phyloP scores from a whole-genome alignment of 371 early-diverging fungal genomes.

The Apophysomyces variabilis region DNA sequence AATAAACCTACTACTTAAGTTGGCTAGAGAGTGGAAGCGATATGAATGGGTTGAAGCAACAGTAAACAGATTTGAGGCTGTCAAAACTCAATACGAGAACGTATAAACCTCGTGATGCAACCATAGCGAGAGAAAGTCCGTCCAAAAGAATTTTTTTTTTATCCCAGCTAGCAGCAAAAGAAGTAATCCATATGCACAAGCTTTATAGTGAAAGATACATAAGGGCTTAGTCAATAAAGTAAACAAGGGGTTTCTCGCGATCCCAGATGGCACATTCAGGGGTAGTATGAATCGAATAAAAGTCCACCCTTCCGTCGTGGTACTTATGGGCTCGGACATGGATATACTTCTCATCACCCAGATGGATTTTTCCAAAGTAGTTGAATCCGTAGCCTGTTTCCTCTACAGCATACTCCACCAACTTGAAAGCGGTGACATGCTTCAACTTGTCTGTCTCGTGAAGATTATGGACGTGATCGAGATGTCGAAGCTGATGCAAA shows the following conservation, averaged over 20 bases:
- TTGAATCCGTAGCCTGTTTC: constrained; percentile 57
- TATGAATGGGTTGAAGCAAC: too few species aligned
- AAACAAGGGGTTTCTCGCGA: constrained; percentile 52
- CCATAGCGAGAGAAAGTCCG: too few species aligned
- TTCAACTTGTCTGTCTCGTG: constrained; percentile 56
- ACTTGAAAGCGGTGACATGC: constrained; percentile 48
- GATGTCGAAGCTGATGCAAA: constrained; percentile 38
- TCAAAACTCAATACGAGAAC: too few species aligned
- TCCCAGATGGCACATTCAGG: constrained; percentile 60
- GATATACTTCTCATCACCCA: constrained; percentile 43
- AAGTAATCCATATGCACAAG: too few species aligned
- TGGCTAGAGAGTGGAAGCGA: too few species aligned
- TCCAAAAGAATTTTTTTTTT: too few species aligned
- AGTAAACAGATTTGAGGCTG: too few species aligned
- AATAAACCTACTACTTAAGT: too few species aligned
- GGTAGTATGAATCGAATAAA: constrained; percentile 50
- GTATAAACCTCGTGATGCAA: too few species aligned
- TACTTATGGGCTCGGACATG: constrained; percentile 51
- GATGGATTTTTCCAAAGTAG: constrained; percentile 60
- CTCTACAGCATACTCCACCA: constrained; percentile 54
- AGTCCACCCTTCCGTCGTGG: constrained; percentile 36
- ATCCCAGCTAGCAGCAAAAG: too few species aligned
- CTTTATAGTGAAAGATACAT: too few species aligned
- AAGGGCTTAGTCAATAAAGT: constrained; percentile 53
- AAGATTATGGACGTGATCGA: constrained; percentile 50